Evolutionary conservation across 2,329 filamentous ascomycete genomes (phyloP), one percentile per base, ranked within the genome.

Genomic region (Bipolaris gigantea): DNA sequence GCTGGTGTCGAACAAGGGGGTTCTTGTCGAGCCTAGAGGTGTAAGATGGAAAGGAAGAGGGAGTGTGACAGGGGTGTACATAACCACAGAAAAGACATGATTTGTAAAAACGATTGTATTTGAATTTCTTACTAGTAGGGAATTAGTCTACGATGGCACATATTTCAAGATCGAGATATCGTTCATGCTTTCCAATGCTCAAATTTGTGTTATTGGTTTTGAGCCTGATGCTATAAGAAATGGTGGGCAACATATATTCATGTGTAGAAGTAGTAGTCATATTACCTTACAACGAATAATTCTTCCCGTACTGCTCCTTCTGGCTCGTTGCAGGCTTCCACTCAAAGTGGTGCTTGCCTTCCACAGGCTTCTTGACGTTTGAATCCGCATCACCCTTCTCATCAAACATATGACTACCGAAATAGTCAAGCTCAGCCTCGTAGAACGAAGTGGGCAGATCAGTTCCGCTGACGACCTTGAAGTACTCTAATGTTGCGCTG

Each of bases 341-440:
- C 70, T 88, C 85, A 64, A 82, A 87, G 64, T 87, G 85, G 69
- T 85, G 79, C 61, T 81, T 79, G 2, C 85, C 85, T 59, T 82
- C 85, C 57, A 73, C 74, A 2, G 83, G 78, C 53, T 77, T 63
- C 50, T 64, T 67, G 18, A 68, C 73, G 1, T 81, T 79, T 2
- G 79, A 74, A 44, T 77, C 78, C 59, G 71, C 66, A 30, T 86
- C 82, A 2, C 78, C 79, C 59, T 81, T 81, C 57, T 80, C 76
- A 65, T 89, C 85, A 66, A 83, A 89, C 75, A 82, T 83, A 69
- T 89, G 86, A 34, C 81, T 79, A 0, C 87, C 87, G 67, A 90
- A 90, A 64, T 85, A 89, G 66, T 89, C 86, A 69, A 90, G 74
- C 74, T 90, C 81, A 0, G 86, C 86, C 72, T 89, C 86, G 75